Percentiles rank a stretch among this genome's conserved stretches.
These are phyloP conservation scores for Talaromyces funiculosus DNA, from an alignment of 2,329 filamentous ascomycete genomes.

Conservation along the genomic window DNA sequence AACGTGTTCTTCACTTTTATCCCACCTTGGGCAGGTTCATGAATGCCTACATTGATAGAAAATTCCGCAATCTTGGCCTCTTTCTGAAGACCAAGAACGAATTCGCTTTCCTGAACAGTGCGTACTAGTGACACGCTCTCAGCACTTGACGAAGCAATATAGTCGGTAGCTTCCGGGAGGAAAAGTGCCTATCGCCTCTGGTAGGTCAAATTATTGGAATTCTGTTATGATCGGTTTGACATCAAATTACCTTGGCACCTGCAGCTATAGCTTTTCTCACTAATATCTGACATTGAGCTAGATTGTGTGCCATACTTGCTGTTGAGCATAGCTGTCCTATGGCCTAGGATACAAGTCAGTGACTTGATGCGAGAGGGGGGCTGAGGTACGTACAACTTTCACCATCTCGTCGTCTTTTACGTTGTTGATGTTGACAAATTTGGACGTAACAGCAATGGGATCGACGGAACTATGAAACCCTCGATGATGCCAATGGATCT, in stretches of 20 bases:
- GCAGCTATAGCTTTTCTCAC: constrained; percentile 66
- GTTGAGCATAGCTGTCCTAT: constrained; percentile 88
- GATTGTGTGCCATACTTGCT: constrained; percentile 68
- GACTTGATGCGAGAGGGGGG: background rate
- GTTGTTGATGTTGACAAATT: too few relatives aligned
- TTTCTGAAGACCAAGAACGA: constrained; percentile 68
- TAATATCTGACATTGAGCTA: constrained; percentile 68
- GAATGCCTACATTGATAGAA: constrained; percentile 80
- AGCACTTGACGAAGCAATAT: constrained; percentile 65
- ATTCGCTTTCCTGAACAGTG: constrained; percentile 60
- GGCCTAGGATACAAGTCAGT: constrained; percentile 51
- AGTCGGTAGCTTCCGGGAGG: constrained; percentile 86
- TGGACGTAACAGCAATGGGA: too few relatives aligned
- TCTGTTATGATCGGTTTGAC: background rate
- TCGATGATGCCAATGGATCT: background rate
- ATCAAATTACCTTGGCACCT: constrained; percentile 63
- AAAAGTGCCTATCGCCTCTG: constrained; percentile 61
- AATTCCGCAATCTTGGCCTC: constrained; percentile 60
- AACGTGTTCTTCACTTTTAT: constrained; percentile 58
- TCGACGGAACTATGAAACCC: background rate
- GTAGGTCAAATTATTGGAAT: background rate
- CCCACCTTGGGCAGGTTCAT: constrained; percentile 58
- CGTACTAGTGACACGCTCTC: constrained; percentile 67
- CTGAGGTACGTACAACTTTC: constrained; percentile 1
- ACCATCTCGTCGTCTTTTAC: constrained; percentile 8